These are phyloP conservation scores for Fusarium sp. DNA, from an alignment of 2,329 filamentous ascomycete species.

Conservation along the genomic window DNA sequence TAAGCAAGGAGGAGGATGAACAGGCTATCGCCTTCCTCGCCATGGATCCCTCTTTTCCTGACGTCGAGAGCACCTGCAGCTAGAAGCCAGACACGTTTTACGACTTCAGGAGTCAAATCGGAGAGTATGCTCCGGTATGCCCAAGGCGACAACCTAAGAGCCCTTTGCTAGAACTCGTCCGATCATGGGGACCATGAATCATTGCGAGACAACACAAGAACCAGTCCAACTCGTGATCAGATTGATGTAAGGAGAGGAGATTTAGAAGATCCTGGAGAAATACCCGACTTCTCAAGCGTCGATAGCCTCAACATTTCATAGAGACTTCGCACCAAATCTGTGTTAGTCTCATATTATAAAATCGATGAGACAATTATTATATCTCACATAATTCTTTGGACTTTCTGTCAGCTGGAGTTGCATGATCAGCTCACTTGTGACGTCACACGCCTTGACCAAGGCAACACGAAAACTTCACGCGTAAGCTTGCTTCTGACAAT, in stretches of 20 bases:
- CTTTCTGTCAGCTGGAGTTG: neutral
- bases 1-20: no score
- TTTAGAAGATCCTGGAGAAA: neutral
- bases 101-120: neutral
- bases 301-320: neutral
- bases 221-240: rapidly evolving
- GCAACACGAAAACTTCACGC: neutral
- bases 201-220: neutral
- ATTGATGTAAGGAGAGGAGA: neutral
- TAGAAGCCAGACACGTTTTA: neutral
- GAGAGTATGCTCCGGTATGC: neutral
- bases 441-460: neutral
- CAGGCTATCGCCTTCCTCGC: neutral
- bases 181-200: no score
- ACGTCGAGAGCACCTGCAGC: neutral
- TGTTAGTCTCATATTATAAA: rapidly evolving
- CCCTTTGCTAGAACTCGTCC: neutral
- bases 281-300: neutral
- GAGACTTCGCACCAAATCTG: no score
- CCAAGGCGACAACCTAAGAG: neutral
- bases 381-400: neutral
- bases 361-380: rapidly evolving
- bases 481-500: neutral
- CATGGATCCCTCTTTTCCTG: rapidly evolving
- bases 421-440: neutral